Base-by-base conservation (phyloP, 345 rosid genomes). In the Atalantia buxifolia region DNA sequence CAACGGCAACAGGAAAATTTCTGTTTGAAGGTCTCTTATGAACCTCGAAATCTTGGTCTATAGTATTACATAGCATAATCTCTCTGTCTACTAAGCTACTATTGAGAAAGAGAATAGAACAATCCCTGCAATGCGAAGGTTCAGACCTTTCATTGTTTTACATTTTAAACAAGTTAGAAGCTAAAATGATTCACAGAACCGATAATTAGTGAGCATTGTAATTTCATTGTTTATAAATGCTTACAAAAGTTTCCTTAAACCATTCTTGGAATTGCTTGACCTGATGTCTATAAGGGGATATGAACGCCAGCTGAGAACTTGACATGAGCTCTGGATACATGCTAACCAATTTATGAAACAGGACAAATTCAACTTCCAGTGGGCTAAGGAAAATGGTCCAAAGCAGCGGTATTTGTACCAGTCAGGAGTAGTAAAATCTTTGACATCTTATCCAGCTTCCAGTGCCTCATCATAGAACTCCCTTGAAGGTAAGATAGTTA, bases 311-410 rank as follows among this genome's bases (percentile, higher is more conserved):
- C 67, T 93, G 94, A 38, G 97, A 91, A 83, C 98, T 96, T 73
- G 97, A 94, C 88, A 91, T 86, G 30, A 96, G 93, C 82, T 87
- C 91, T 0, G 93, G 97, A 86, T 83, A 86, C 87, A 85, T 84
- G 53, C 90, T 83, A 65, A 93, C 93, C 78, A 94, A 81, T 81
- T 88, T 92, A 85, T 90, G 97, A 86, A 89, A 91, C 79, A 96
- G 75, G 71, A 89, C 94, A 83, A 96, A 96, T 1, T 94, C 99
- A 72, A 92, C 91, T 90, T 81, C 94, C 94, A 60, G 93, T 84
- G 76, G 97, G 89, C 80, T 91, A 94, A 90, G 88, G 92, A 89
- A 87, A 96, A 96, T 42, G 99, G 99, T 75, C 94, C 95, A 71
- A 94, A 96, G 79, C 97, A 94, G 62, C 83, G 87, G 80, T 86